Evolutionary conservation across 2,329 filamentous ascomycete genomes (phyloP).

Genomic region (Clarireedia hainanense): DNA sequence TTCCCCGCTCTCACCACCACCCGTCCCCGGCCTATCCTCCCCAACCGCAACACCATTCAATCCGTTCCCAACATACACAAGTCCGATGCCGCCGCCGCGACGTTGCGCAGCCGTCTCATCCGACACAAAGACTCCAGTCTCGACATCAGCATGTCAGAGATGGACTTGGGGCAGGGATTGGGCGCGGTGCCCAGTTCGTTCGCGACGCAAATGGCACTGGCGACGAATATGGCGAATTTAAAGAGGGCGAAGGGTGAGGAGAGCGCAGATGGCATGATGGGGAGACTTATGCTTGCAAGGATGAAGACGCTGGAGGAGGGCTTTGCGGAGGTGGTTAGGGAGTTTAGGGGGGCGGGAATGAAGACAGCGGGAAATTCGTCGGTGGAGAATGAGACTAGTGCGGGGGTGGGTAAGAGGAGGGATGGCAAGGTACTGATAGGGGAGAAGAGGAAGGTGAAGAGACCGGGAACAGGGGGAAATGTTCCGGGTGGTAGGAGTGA

Average conservation of each 20-base stretch:
- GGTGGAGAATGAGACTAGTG: conserved; percentile 15
- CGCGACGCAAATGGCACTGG: conserved; percentile 71
- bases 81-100: conserved; percentile 12
- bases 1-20: conserved; percentile 30
- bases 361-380: conserved; percentile 25
- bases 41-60: conserved; percentile 43
- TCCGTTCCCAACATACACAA: conserved; percentile 44
- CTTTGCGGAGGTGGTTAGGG: conserved; percentile 76
- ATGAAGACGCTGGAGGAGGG: conserved; percentile 94
- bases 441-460: conserved; percentile 9
- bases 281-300: conserved; percentile 72
- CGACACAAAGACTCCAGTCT: conserved; percentile 48
- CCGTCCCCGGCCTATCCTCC: conserved; percentile 48
- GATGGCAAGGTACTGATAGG: not conserved
- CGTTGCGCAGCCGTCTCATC: conserved; percentile 14
- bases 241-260: conserved; percentile 31
- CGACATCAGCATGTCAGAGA: conserved; percentile 62
- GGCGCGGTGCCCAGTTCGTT: conserved; percentile 66
- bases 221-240: conserved; percentile 51
- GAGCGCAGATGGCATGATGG: conserved; percentile 62
- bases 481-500: conserved; percentile 15
- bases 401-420: conserved; percentile 9
- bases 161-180: conserved; percentile 57
- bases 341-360: conserved; percentile 41
- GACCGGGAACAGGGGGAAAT: not conserved